Conservation (phyloP, 306 rosid species). For the Trifolium subterraneum region DNA sequence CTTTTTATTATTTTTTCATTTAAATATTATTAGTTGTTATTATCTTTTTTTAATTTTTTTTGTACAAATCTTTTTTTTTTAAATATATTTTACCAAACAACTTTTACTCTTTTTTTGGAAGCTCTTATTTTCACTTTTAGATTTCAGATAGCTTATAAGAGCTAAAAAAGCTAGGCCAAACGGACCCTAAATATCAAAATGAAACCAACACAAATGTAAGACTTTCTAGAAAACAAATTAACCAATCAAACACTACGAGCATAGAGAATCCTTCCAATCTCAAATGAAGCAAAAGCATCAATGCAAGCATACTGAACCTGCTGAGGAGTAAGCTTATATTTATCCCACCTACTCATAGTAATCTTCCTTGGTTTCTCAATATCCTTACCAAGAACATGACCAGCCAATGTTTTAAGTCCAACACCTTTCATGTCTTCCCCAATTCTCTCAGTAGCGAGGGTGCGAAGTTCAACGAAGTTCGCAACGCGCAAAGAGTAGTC, state of each 20-base stretch:
- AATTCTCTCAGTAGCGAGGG: slow-evolving; percentile 29
- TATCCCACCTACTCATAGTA: slow-evolving; percentile 43
- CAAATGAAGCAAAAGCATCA: slow-evolving; percentile 49
- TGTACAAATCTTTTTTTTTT: no score
- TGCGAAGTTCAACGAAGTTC: slow-evolving; percentile 34
- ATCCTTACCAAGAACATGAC: slow-evolving; percentile 18
- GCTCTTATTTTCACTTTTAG: no score
- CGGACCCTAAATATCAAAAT: no score
- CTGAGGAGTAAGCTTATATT: background rate
- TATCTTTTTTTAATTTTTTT: no score
- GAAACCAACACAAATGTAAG: background rate
- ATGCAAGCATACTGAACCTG: slow-evolving; percentile 51
- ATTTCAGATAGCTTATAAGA: no score
- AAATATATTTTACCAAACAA: no score
- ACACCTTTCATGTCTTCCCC: background rate
- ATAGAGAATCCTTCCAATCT: slow-evolving; percentile 34
- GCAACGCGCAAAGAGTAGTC: slow-evolving; percentile 34
- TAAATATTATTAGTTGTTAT: no score
- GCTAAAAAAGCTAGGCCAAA: no score
- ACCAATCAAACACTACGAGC: background rate
- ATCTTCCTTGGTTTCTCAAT: slow-evolving; percentile 39
- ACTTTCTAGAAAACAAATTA: background rate
- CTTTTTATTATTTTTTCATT: no score
- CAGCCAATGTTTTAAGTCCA: slow-evolving; percentile 37
- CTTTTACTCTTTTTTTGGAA: no score